These are phyloP conservation scores for Pseudozyma tsukubaensis DNA, from an alignment of 1,284 basidiomycete species.

Conservation along the genomic window DNA sequence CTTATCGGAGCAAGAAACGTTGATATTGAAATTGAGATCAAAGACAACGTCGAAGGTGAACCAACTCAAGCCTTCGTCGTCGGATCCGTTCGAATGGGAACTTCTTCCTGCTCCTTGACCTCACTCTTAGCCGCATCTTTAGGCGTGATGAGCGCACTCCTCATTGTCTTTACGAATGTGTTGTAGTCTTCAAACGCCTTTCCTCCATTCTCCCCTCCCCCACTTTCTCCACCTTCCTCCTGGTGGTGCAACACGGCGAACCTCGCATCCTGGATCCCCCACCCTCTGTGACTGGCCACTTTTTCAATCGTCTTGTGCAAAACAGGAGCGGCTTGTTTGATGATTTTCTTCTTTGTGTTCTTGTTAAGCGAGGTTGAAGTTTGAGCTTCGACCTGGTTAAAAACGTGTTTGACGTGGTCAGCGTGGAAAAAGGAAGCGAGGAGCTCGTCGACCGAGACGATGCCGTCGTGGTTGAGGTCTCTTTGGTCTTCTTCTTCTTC, in stretches of 20 bases:
- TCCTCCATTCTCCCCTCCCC: neutral
- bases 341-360: conserved; percentile 32
- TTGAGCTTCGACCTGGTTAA: conserved; percentile 14
- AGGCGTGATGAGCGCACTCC: conserved; percentile 27
- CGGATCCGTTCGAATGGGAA: conserved; percentile 9
- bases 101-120: conserved; percentile 9
- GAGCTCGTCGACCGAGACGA: conserved; percentile 31
- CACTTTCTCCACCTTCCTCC: conserved; percentile 8
- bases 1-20: no score
- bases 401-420: conserved; percentile 15
- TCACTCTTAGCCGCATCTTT: conserved; percentile 13
- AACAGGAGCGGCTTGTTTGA: conserved; percentile 27
- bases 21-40: no score
- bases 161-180: conserved; percentile 44
- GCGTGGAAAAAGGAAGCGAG: conserved; percentile 44
- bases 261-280: conserved; percentile 34
- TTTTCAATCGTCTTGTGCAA: conserved; percentile 44
- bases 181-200: conserved; percentile 39
- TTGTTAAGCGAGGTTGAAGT: conserved; percentile 11
- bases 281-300: conserved; percentile 29
- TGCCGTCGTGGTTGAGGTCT: conserved; percentile 17
- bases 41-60: no score
- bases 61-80: conserved; percentile 15
- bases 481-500: neutral
- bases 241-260: conserved; percentile 14